These are phyloP conservation scores for Plectosphaerella sp. DNA, from an alignment of 2,329 filamentous ascomycete genomes.

Conservation along the genomic window DNA sequence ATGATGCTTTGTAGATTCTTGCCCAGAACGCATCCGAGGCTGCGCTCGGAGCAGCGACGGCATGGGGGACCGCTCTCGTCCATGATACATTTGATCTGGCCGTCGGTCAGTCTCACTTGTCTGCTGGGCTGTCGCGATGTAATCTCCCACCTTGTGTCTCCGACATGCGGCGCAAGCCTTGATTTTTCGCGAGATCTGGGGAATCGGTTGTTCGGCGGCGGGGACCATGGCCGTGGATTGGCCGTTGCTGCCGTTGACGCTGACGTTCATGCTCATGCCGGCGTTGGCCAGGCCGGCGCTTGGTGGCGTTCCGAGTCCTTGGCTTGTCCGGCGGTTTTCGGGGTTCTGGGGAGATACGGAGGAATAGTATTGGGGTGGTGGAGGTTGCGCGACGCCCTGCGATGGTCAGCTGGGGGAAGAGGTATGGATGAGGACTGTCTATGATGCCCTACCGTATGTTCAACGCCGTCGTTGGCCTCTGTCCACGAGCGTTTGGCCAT, in stretches of 20 bases:
- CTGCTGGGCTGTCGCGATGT: not conserved
- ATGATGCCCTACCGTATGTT: conserved; percentile 1
- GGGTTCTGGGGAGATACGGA: not conserved
- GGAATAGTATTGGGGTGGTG: not conserved
- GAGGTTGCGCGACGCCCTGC: not conserved
- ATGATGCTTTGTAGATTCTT: conserved; percentile 37
- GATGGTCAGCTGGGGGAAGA: conserved; percentile 5
- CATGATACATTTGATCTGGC: conserved; percentile 36
- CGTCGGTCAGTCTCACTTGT: not conserved
- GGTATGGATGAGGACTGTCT: not conserved
- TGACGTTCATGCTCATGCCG: not conserved
- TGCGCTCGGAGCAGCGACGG: conserved; percentile 28
- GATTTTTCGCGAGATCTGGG: conserved; percentile 32
- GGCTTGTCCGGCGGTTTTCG: conserved; percentile 7
- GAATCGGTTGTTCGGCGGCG: conserved; percentile 13
- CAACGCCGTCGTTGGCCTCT: conserved; percentile 9
- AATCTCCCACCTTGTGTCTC: conserved; percentile 29
- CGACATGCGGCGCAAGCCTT: conserved; percentile 35
- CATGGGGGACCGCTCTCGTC: conserved; percentile 33
- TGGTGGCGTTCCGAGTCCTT: not conserved
- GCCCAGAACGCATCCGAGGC: conserved; percentile 31
- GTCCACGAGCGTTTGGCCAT: conserved; percentile 14
- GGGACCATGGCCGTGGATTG: not conserved
- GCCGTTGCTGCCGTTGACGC: not conserved
- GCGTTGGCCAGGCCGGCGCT: not conserved